phyloP scores from a whole-genome alignment of 2,329 filamentous ascomycete genomes.

The Penicillium occitanis region DNA sequence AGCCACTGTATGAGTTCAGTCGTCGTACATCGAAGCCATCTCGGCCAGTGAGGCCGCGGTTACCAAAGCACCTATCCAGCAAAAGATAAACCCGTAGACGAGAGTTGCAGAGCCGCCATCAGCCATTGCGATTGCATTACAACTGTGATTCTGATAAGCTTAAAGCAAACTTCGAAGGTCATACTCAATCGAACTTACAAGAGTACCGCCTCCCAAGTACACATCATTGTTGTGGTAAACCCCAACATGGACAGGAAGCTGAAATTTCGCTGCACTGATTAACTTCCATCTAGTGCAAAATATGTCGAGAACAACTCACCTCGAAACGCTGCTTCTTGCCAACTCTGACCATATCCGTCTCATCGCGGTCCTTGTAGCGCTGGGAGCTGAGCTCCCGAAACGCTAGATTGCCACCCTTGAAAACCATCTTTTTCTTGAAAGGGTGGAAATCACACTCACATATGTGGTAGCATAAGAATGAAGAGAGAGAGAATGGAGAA shows the following conservation, averaged over 20 bases:
- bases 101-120: conserved; percentile 35
- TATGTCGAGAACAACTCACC: no score
- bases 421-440: no score
- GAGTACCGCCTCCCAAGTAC: conserved; percentile 43
- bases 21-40: conserved; percentile 35
- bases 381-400: conserved; percentile 1
- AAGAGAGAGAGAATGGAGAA: no score
- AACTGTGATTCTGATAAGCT: no score
- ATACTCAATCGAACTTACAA: conserved; percentile 29
- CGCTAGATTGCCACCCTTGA: not conserved
- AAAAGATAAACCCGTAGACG: conserved; percentile 36
- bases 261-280: conserved; percentile 37
- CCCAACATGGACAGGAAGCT: conserved; percentile 43
- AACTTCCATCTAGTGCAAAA: no score
- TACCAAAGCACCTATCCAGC: conserved; percentile 32
- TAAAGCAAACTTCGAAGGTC: not conserved
- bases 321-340: conserved; percentile 4
- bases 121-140: not conserved
- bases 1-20: no score
- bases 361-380: not conserved
- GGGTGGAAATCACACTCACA: no score
- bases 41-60: conserved; percentile 34
- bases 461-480: no score
- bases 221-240: conserved; percentile 43
- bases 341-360: not conserved